These are phyloP conservation scores for Rhododendron simsii DNA, from an alignment of 148 eudicot species.

Conservation along the genomic window DNA sequence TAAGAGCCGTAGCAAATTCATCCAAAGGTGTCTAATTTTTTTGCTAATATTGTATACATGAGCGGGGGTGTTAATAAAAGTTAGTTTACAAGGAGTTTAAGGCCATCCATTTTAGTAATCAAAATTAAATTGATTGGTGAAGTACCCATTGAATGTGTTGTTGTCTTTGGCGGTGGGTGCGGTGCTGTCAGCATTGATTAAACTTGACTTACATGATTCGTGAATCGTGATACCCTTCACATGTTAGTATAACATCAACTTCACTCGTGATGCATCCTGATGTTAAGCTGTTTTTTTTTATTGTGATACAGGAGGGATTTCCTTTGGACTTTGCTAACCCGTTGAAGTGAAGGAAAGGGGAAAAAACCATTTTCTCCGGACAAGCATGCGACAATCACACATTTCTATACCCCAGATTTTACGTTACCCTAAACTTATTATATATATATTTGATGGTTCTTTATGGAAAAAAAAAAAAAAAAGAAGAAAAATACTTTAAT, in stretches of 20 bases:
- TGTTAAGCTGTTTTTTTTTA: background rate
- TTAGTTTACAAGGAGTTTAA: too few species aligned
- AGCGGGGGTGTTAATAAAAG: too few species aligned
- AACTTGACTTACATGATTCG: too few species aligned
- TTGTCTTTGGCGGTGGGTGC: background rate
- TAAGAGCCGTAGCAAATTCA: background rate
- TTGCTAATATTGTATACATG: too few species aligned
- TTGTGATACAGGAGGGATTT: slow-evolving; percentile 23
- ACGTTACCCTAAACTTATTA: slow-evolving; percentile 4
- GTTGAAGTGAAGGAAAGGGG: slow-evolving; percentile 10
- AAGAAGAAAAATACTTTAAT: background rate
- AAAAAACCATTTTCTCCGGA: slow-evolving; percentile 10
- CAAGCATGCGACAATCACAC: slow-evolving; percentile 21
- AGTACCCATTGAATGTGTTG: background rate
- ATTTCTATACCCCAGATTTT: slow-evolving; percentile 13
- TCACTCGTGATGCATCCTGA: background rate
- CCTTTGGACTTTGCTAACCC: slow-evolving; percentile 28
- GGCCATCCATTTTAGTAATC: background rate
- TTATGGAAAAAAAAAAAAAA: background rate
- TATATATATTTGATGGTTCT: slow-evolving; percentile 11
- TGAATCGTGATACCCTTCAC: background rate
- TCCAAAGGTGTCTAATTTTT: background rate
- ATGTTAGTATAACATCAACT: background rate
- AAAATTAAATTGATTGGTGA: background rate
- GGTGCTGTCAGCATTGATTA: background rate